These are phyloP conservation scores for Kokia cookei DNA, from an alignment of 441 rosid species.

Conservation along the genomic window DNA sequence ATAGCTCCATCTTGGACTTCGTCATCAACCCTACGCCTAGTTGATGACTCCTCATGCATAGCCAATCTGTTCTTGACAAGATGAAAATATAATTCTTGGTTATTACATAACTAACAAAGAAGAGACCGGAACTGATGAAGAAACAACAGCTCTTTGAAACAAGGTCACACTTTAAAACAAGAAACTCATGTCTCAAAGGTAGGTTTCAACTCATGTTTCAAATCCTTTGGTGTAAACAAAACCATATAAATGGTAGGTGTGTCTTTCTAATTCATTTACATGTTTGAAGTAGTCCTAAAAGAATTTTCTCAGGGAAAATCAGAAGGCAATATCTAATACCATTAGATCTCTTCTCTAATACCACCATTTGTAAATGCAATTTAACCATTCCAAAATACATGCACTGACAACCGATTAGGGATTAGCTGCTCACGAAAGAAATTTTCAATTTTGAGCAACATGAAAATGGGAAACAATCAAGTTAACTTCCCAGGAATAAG, in stretches of 20 bases:
- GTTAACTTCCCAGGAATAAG: background rate
- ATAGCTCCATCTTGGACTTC: conserved; percentile 82
- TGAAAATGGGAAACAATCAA: background rate
- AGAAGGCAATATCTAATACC: background rate
- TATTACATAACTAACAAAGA: background rate
- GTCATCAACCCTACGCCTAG: conserved; percentile 82
- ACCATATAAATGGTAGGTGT: background rate
- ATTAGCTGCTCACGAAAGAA: background rate
- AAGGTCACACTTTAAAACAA: background rate
- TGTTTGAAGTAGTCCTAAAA: background rate
- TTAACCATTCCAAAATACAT: background rate
- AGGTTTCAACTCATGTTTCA: background rate
- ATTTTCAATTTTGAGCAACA: background rate
- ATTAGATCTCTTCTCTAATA: background rate
- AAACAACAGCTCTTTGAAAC: background rate
- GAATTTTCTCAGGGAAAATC: background rate
- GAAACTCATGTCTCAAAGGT: background rate
- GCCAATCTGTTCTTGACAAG: conserved; percentile 43
- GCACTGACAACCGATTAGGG: background rate
- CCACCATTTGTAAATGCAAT: background rate
- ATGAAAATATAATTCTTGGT: background rate
- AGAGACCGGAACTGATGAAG: background rate
- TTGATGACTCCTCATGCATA: conserved; percentile 82
- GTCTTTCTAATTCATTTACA: background rate
- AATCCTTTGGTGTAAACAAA: background rate